phyloP scores from a whole-genome alignment of 768 basidiomycete species.

The Floccularia luteovirens region DNA sequence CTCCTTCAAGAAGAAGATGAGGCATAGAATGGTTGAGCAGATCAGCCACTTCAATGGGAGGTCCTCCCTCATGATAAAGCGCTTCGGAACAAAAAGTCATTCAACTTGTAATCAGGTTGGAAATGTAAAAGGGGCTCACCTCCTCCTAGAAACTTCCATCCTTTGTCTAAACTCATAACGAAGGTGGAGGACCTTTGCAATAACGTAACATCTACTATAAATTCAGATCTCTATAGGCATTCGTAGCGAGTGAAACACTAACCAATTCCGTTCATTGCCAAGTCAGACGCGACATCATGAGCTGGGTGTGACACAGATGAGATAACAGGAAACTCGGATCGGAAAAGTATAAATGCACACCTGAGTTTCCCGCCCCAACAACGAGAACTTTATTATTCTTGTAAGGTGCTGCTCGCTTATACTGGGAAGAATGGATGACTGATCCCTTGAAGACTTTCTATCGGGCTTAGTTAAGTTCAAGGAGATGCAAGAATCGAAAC shows the following conservation, averaged over 20 bases:
- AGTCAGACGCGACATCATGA: neutral
- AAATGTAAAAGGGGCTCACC: neutral
- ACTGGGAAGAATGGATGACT: neutral
- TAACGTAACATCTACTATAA: neutral
- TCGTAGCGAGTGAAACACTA: neutral
- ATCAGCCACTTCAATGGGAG: neutral
- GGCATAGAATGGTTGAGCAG: neutral
- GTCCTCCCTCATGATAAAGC: neutral
- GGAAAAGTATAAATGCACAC: neutral
- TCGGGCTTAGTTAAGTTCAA: neutral
- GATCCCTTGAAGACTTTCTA: neutral
- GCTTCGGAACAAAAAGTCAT: neutral
- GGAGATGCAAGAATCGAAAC: neutral
- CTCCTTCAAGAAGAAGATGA: neutral
- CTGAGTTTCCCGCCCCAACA: neutral
- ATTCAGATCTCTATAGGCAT: neutral
- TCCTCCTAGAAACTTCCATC: neutral
- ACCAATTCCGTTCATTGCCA: neutral
- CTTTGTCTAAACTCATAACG: neutral
- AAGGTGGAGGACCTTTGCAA: neutral
- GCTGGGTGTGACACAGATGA: neutral
- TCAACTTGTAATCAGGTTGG: neutral
- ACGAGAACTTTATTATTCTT: neutral
- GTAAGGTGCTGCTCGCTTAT: neutral
- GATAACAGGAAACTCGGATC: neutral